These are phyloP conservation scores for Lecanicillium sp. DNA, from an alignment of 2,329 filamentous ascomycete species.

Conservation along the genomic window DNA sequence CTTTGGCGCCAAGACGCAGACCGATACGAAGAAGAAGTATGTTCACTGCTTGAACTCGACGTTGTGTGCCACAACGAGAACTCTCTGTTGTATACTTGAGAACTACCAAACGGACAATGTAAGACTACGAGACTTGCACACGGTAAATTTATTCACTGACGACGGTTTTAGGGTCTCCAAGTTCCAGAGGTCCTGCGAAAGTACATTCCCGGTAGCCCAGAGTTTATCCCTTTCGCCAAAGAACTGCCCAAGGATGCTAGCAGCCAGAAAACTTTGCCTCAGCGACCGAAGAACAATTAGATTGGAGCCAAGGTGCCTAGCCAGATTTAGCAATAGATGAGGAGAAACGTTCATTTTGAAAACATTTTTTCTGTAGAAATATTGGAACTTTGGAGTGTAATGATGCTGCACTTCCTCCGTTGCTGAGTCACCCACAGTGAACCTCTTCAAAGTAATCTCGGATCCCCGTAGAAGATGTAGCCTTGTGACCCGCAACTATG, in stretches of 20 bases:
- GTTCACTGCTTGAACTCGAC: slow-evolving; percentile 90
- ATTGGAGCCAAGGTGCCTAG: neutral
- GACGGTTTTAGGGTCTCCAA: slow-evolving; percentile 53
- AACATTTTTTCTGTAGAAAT: no score
- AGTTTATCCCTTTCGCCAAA: slow-evolving; percentile 83
- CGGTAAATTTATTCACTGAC: neutral
- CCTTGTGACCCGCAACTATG: no score
- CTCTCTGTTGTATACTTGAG: slow-evolving; percentile 89
- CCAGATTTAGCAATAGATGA: no score
- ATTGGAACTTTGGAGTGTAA: no score
- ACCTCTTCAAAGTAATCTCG: no score
- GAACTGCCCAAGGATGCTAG: slow-evolving; percentile 67
- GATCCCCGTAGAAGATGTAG: no score
- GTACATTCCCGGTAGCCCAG: slow-evolving; percentile 82
- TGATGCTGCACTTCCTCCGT: no score
- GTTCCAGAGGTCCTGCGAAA: slow-evolving; percentile 79
- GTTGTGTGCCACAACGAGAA: slow-evolving; percentile 82
- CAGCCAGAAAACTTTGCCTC: slow-evolving; percentile 21
- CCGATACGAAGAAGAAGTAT: slow-evolving; percentile 79
- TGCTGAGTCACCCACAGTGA: no score
- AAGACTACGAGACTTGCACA: slow-evolving; percentile 22
- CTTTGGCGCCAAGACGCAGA: slow-evolving; percentile 80
- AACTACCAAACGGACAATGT: slow-evolving; percentile 91
- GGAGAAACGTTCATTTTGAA: no score
- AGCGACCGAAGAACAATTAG: slow-evolving; percentile 23